Conservation (phyloP, 148 eudicot species). For the Rhododendron vialii region DNA sequence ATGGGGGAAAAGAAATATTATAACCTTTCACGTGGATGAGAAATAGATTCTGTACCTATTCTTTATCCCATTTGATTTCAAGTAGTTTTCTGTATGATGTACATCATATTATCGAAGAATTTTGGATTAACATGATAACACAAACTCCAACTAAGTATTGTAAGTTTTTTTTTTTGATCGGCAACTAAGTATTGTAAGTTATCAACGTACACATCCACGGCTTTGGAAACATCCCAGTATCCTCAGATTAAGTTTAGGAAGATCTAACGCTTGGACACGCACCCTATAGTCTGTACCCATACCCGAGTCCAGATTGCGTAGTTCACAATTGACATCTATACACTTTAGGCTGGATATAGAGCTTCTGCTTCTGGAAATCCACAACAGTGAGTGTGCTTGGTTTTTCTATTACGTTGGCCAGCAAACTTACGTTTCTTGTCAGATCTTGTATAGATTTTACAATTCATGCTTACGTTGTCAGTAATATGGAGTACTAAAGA, state of each 20-base stretch:
- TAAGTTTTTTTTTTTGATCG: too few relatives aligned
- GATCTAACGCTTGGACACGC: background rate
- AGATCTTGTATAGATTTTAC: background rate
- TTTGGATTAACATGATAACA: background rate
- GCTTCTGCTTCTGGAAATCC: background rate
- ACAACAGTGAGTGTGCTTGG: background rate
- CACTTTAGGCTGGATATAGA: background rate
- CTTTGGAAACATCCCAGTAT: background rate
- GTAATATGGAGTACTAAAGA: background rate
- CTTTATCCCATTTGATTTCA: background rate
- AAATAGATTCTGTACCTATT: background rate
- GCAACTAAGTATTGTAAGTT: background rate
- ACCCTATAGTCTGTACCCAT: background rate
- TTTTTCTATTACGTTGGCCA: background rate
- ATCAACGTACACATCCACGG: background rate
- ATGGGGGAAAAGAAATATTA: background rate
- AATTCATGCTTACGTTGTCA: background rate
- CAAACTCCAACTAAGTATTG: background rate
- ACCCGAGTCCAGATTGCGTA: background rate
- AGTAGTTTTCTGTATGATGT: background rate
- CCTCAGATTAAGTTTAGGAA: background rate
- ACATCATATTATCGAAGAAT: background rate
- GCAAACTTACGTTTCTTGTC: background rate
- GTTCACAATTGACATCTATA: background rate
- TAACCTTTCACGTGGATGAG: background rate